phyloP scores from a whole-genome alignment of 176 grass and related monocot species.

The Musa troglodytarum region DNA sequence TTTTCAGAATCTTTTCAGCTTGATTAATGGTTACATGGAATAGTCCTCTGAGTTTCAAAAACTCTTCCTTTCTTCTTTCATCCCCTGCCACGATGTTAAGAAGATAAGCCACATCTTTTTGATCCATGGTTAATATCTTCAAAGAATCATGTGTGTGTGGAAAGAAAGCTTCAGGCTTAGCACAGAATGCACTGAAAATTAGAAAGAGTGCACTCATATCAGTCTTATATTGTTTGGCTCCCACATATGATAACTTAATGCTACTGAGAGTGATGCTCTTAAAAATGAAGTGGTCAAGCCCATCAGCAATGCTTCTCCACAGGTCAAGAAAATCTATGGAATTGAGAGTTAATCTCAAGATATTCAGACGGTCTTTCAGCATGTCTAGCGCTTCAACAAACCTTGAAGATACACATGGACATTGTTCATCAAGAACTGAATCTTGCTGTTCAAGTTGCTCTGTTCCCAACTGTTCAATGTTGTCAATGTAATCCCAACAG shows the following conservation, averaged over 20 bases:
- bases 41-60: slow-evolving; percentile 35
- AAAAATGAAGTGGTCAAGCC: slow-evolving; percentile 69
- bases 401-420: slow-evolving; percentile 35
- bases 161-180: slow-evolving; percentile 66
- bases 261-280: slow-evolving; percentile 53
- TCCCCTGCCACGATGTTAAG: slow-evolving; percentile 41
- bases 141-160: slow-evolving; percentile 54
- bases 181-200: slow-evolving; percentile 67
- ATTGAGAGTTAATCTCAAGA: slow-evolving; percentile 63
- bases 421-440: slow-evolving; percentile 47
- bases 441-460: slow-evolving; percentile 10
- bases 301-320: slow-evolving; percentile 88
- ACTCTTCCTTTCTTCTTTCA: slow-evolving; percentile 19
- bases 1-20: slow-evolving; percentile 52
- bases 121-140: slow-evolving; percentile 48
- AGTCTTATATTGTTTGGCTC: slow-evolving; percentile 50
- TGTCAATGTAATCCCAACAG: slow-evolving; percentile 66
- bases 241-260: slow-evolving; percentile 40
- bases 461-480: slow-evolving; percentile 43
- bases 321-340: slow-evolving; percentile 89
- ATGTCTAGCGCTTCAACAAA: slow-evolving; percentile 55
- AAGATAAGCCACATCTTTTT: slow-evolving; percentile 34
- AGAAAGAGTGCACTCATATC: slow-evolving; percentile 51
- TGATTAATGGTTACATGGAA: slow-evolving; percentile 54
- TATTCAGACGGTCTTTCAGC: slow-evolving; percentile 45